Conservation (phyloP, 1,139 yeast genomes). For the Tardiomyces blankii region DNA sequence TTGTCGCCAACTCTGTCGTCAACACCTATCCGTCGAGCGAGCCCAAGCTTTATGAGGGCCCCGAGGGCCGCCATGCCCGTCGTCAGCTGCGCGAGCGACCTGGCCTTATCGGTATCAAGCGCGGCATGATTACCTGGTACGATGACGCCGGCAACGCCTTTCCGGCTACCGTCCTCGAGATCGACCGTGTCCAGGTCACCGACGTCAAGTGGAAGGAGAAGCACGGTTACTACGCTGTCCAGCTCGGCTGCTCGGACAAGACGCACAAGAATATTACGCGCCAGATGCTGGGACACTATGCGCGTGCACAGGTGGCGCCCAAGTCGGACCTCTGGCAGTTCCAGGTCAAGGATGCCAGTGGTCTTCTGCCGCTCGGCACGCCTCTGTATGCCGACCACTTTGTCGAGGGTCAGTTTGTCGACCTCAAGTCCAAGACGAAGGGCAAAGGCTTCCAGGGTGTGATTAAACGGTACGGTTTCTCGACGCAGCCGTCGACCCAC, state of each 20-base stretch:
- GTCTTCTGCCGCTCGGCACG: conserved; percentile 68
- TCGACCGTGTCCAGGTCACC: conserved; percentile 81
- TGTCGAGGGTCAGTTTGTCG: conserved; percentile 73
- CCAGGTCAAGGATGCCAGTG: conserved; percentile 54
- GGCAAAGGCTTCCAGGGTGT: conserved; percentile 99
- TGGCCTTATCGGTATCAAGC: conserved; percentile 72
- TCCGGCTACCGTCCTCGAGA: conserved; percentile 64
- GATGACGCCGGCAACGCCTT: conserved; percentile 45
- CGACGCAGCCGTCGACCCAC: conserved; percentile 85
- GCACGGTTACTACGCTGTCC: conserved; percentile 78
- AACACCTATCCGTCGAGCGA: conserved; percentile 19
- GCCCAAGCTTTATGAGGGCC: conserved; percentile 26
- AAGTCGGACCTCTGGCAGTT: conserved; percentile 69
- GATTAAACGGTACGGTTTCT: conserved; percentile 91
- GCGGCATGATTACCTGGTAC: conserved; percentile 87
- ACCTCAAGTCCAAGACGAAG: conserved; percentile 64
- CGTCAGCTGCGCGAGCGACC: conserved; percentile 59
- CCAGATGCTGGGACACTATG: conserved; percentile 65
- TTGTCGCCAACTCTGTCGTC: conserved; percentile 23
- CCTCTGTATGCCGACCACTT: conserved; percentile 77
- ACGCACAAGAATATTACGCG: conserved; percentile 51
- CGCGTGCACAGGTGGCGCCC: conserved; percentile 76
- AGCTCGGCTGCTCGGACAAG: conserved; percentile 76
- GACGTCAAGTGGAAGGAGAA: conserved; percentile 53
- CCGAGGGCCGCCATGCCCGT: conserved; percentile 25